Percentiles rank a stretch among this genome's conserved stretches.
Conservation (phyloP, 1,139 yeast species). For the Debaryomyces singareniensis region DNA sequence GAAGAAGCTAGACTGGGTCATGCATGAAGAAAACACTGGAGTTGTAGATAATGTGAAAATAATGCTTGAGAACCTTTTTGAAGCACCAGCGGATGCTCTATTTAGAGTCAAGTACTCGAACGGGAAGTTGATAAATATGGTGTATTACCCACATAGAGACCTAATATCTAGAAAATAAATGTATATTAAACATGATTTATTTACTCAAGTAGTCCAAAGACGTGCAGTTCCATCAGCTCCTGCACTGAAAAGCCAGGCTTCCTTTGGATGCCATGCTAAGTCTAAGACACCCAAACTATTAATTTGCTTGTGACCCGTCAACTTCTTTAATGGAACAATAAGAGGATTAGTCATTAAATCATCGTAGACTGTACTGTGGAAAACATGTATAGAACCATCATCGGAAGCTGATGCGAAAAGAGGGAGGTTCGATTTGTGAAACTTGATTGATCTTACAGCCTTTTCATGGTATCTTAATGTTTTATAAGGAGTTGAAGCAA, state of each 20-base stretch:
- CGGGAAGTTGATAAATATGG: slow-evolving; percentile 3
- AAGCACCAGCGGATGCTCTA: slow-evolving; percentile 15
- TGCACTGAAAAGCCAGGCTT: slow-evolving; percentile 97
- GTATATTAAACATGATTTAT: neutral
- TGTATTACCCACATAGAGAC: slow-evolving; percentile 1
- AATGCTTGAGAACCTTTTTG: slow-evolving; percentile 22
- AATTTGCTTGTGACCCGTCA: slow-evolving; percentile 83
- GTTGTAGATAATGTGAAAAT: slow-evolving; percentile 34
- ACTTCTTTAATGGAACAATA: slow-evolving; percentile 90
- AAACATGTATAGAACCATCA: slow-evolving; percentile 87
- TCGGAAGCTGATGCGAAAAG: slow-evolving; percentile 95
- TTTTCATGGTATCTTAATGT: slow-evolving; percentile 90
- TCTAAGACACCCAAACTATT: slow-evolving; percentile 86
- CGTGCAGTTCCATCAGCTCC: slow-evolving; percentile 98
- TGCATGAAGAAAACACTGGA: slow-evolving; percentile 35
- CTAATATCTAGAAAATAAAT: neutral
- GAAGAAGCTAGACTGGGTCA: slow-evolving; percentile 35
- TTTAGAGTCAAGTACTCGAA: slow-evolving; percentile 17
- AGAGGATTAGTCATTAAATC: slow-evolving; percentile 94
- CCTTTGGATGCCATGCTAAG: slow-evolving; percentile 94
- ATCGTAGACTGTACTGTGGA: slow-evolving; percentile 96
- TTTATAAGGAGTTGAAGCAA: slow-evolving; percentile 87
- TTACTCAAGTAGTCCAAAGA: slow-evolving; percentile 71
- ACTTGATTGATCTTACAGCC: slow-evolving; percentile 84
- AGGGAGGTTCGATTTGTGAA: slow-evolving; percentile 83